Evolutionary conservation across 208 protist genomes (phyloP).

Genomic region (Giardia duodenalis): DNA sequence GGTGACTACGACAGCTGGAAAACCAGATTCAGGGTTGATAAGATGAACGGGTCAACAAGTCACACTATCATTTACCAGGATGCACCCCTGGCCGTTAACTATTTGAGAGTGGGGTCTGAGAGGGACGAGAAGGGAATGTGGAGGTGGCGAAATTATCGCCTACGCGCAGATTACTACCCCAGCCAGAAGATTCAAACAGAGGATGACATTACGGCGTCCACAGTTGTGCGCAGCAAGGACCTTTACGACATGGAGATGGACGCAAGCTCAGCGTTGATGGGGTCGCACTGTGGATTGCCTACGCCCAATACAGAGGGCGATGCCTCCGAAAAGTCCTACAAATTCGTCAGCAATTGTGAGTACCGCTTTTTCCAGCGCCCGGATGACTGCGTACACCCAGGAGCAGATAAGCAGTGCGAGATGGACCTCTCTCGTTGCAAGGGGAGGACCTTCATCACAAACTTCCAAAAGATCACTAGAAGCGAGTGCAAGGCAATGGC

Average conservation of each 20-base stretch:
- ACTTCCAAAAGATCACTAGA: conserved; percentile 43
- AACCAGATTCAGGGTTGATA: conserved; percentile 41
- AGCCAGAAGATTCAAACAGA: conserved; percentile 45
- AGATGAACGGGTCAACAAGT: conserved; percentile 42
- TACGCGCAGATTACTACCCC: conserved; percentile 47
- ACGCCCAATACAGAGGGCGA: not conserved
- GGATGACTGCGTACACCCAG: conserved; percentile 45
- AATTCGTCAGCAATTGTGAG: conserved; percentile 46
- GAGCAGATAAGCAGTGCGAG: conserved; percentile 41
- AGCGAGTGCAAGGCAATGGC: not conserved
- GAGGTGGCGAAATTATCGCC: conserved; percentile 41
- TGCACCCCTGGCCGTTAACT: conserved; percentile 12
- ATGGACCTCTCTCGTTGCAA: not conserved
- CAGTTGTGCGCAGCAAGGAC: conserved; percentile 34
- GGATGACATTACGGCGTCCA: conserved; percentile 46
- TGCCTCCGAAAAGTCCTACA: not conserved
- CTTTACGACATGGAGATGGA: not conserved
- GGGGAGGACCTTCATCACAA: conserved; percentile 44
- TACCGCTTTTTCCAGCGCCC: conserved; percentile 50
- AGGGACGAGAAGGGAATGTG: not conserved
- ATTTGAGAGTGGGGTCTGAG: conserved; percentile 43
- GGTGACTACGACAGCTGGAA: conserved; percentile 31
- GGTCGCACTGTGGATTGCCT: not conserved
- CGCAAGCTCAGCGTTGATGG: not conserved
- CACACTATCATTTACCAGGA: conserved; percentile 43